Evolutionary conservation across 2,329 filamentous ascomycete genomes (phyloP).

Genomic region (Exophiala phaeomuriformis): DNA sequence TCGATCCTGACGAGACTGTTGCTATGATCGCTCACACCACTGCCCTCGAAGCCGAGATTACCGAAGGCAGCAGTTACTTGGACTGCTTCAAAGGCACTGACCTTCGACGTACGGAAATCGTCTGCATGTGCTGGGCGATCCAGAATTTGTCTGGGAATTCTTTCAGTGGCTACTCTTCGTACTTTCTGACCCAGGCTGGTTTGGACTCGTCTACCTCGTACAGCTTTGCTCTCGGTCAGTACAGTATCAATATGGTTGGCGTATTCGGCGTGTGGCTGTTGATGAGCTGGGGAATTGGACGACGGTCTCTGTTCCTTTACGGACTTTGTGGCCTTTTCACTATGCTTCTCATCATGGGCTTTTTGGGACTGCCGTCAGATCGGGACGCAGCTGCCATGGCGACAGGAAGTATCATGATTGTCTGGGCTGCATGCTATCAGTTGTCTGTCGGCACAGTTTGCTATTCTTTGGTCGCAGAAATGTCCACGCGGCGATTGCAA

Average conservation of each 20-base stretch:
- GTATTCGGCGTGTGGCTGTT: slow-evolving; percentile 46
- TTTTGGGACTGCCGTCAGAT: slow-evolving; percentile 65
- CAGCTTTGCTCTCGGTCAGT: slow-evolving; percentile 43
- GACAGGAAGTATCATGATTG: slow-evolving; percentile 75
- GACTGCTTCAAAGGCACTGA: slow-evolving; percentile 84
- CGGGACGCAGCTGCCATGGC: slow-evolving; percentile 58
- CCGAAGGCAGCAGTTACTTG: slow-evolving; percentile 63
- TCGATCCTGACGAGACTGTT: slow-evolving; percentile 74
- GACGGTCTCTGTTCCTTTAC: slow-evolving; percentile 66
- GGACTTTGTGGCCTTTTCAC: slow-evolving; percentile 64
- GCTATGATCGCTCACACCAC: slow-evolving; percentile 91
- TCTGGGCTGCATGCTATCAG: slow-evolving; percentile 78
- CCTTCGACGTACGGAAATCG: slow-evolving; percentile 67
- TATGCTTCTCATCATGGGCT: slow-evolving; percentile 78
- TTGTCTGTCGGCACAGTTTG: slow-evolving; percentile 80
- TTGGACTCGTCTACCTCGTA: slow-evolving; percentile 31
- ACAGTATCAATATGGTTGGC: slow-evolving; percentile 40
- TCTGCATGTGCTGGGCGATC: slow-evolving; percentile 57
- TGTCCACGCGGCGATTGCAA: slow-evolving; percentile 72
- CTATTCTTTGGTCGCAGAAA: slow-evolving; percentile 78
- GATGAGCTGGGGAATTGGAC: slow-evolving; percentile 67
- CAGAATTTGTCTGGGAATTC: slow-evolving; percentile 61
- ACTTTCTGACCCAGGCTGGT: slow-evolving; percentile 43
- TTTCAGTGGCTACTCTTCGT: slow-evolving; percentile 57
- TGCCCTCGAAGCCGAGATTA: slow-evolving; percentile 68